Evolutionary conservation across 2,329 filamentous ascomycete species (phyloP), one percentile per base, ranked within the genome.

Genomic region (Didymella lethalis): DNA sequence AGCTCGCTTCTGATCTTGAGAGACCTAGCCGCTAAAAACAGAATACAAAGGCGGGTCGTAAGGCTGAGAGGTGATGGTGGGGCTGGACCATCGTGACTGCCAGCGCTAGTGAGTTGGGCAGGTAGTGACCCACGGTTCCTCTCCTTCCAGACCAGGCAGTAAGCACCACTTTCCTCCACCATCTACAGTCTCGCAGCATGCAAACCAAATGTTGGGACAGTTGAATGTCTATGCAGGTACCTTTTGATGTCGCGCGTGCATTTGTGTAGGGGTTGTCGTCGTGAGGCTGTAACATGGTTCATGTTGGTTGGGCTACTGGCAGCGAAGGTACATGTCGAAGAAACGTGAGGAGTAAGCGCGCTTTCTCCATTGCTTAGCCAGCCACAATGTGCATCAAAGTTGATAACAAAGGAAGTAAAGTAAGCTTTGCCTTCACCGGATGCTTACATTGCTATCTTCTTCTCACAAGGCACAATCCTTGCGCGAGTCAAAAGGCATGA

Each of bases 71-170:
- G 18, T 32, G 18, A 23, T 14, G 10, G n/a, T 41, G 20, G 34
- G 48, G 36, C 48, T 51, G 26, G 38, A 51, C 10, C 48, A 7
- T 31, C 48, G 20, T 16, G 23, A 16, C 11, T 43, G 38, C 38
- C 26, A 25, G 28, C 36, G 48, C 38, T 43, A 43, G 18, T 34
- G 10, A 5, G 11, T 34, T 34, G 10, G 32, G 32, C 32, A 5
- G 11, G 10, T 10, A 10, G n/a, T 25, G 47, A 29, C 25, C 47
- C 47, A 29, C 25, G 34, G 25, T 41, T 41, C 34, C 14, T 45
- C 26, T 23, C 12, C 10, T 28, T 45, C 28, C 28, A 29, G 28
- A 29, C 28, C 28, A 11, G 28, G 11, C 28, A 29, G 11, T 11
- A 11, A 29, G 11, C 28, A 29, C 28, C 11, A 11, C 28, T 11